Base-by-base conservation (phyloP, 140 eudicot genomes). In the Oenanthe javanica region DNA sequence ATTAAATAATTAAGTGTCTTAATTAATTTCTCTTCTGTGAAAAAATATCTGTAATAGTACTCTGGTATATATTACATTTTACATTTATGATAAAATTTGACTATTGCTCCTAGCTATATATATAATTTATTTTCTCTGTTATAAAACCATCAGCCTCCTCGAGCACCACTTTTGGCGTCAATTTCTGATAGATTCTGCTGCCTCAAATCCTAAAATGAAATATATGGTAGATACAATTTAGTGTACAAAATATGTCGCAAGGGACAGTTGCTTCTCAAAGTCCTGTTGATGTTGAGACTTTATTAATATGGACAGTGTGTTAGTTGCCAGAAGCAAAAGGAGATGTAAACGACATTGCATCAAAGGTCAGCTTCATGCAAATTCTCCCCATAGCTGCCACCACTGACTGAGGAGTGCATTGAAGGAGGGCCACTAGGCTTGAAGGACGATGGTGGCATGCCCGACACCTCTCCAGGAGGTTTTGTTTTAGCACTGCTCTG, bases 341-440 rank as follows among this genome's bases (percentile, higher is more conserved):
- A 72, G 48, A 89, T 81, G 10, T 83, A 89, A 87, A 87, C 0
- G 69, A 71, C 76, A 72, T 54, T 18, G 46, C 45, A 61, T 90
- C 86, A 95, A 43, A 90, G 92, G 71, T 95, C 92, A 42, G 90
- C 99, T 84, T 95, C 99, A 2, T 95, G 97, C 66, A 95, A 89
- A 50, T 95, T 96, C 5, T 92, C 94, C 13, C 81, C 86, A 79
- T 73, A 87, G 83, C 92, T 84, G 59, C 87, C 92, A 23, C 86
- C 87, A 75, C 78, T 92, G 59, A 46, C 83, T 15, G 82, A 73
- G 40, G 85, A 81, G 80, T 87, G 87, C 76, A 74, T 71, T 54
- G 77, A 79, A 31, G 85, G 42, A 25, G 77, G 78, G 72, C 84
- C 89, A 72, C 75, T 84, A 27, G 89, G 90, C 84, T 50, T 64